These are phyloP conservation scores for Epicoccum nigrum DNA, from an alignment of 2,329 filamentous ascomycete species.

Conservation along the genomic window DNA sequence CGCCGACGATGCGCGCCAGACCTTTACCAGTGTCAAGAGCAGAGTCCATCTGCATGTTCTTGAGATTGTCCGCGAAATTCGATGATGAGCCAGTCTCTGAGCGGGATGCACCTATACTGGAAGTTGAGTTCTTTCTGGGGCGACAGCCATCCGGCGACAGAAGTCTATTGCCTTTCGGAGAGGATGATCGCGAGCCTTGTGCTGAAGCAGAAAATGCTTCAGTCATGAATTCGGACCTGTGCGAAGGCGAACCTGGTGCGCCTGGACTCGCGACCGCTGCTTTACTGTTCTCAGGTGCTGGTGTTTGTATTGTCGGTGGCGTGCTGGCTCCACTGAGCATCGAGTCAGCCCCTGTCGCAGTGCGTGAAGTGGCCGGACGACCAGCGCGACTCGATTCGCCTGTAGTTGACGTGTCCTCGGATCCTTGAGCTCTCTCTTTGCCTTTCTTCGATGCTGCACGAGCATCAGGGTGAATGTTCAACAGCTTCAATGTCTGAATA, in stretches of 20 bases:
- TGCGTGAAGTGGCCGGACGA: constrained; percentile 19
- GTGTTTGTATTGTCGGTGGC: constrained; percentile 22
- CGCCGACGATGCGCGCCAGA: constrained; percentile 72
- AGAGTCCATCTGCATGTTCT: constrained; percentile 54
- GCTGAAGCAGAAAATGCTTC: constrained; percentile 41
- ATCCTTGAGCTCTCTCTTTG: constrained; percentile 27
- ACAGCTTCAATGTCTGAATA: constrained; percentile 58
- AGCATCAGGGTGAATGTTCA: constrained; percentile 52
- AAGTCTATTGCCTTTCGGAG: constrained; percentile 26
- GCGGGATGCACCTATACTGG: constrained; percentile 22
- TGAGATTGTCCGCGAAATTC: constrained; percentile 26
- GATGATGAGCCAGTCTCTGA: constrained; percentile 27
- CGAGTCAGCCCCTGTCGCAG: constrained; percentile 22
- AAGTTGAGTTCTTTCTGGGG: constrained; percentile 25
- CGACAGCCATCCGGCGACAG: constrained; percentile 8
- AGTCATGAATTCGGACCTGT: constrained; percentile 40
- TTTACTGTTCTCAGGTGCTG: constrained; percentile 13
- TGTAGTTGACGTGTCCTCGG: constrained; percentile 17
- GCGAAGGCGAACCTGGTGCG: constrained; percentile 29
- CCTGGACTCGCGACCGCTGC: constrained; percentile 18
- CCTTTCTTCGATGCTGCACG: constrained; percentile 32
- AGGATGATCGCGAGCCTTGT: constrained; percentile 37
- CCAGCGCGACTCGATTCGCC: constrained; percentile 24
- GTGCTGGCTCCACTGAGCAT: constrained; percentile 28
- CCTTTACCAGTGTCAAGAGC: constrained; percentile 70